These are phyloP conservation scores for Evansstolkia leycettana DNA, from an alignment of 495 filamentous ascomycete species.

Conservation along the genomic window DNA sequence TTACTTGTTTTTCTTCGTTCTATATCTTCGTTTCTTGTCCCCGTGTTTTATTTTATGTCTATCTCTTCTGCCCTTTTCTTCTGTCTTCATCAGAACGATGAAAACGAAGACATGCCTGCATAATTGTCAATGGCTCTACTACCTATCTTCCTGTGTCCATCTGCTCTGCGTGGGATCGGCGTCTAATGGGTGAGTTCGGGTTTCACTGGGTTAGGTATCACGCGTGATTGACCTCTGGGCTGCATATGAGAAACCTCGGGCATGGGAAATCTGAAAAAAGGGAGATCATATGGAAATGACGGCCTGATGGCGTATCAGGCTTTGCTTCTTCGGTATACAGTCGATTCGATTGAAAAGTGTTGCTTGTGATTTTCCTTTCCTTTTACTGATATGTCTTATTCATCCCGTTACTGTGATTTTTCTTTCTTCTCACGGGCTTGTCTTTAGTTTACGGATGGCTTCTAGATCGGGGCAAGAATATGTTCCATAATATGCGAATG, in stretches of 20 bases:
- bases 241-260: constrained; percentile 5
- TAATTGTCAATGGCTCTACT: constrained; percentile 15
- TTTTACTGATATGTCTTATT: no score
- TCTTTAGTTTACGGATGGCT: no score
- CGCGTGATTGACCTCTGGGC: not conserved
- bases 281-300: constrained; percentile 5
- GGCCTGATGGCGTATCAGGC: constrained; percentile 10
- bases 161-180: constrained; percentile 13
- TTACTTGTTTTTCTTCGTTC: constrained; percentile 10
- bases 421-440: no score
- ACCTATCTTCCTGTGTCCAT: constrained; percentile 11
- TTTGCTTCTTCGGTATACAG: constrained; percentile 17
- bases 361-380: no score
- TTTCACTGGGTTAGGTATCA: constrained; percentile 6
- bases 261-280: constrained; percentile 13
- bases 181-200: constrained; percentile 18
- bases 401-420: no score
- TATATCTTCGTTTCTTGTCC: no score
- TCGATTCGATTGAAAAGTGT: not conserved
- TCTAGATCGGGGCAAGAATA: no score
- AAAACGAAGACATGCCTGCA: constrained; percentile 13
- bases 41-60: constrained; percentile 10
- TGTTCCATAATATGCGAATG: no score
- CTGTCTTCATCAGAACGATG: constrained; percentile 11
- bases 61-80: constrained; percentile 8